phyloP scores from a whole-genome alignment of 2,329 filamentous ascomycete species.

The Coleophoma cylindrospora region DNA sequence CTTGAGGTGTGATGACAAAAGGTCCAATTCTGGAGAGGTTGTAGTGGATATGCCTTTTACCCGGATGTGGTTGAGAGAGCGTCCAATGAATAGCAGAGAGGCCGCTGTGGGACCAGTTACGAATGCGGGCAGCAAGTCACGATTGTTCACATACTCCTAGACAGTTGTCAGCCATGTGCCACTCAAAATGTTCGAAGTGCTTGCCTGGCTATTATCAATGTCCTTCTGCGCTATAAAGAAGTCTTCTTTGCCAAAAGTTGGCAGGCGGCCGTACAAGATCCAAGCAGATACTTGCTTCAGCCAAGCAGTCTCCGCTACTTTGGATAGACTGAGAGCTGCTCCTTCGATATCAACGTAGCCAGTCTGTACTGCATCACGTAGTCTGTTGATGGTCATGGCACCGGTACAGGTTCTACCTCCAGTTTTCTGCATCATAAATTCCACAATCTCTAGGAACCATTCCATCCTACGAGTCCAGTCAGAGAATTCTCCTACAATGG shows the following conservation, averaged over 20 bases:
- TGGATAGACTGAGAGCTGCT: constrained; percentile 67
- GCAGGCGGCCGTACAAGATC: constrained; percentile 83
- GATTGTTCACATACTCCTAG: constrained; percentile 53
- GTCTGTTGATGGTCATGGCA: constrained; percentile 68
- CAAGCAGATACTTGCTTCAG: constrained; percentile 84
- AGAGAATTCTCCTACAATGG: constrained; percentile 78
- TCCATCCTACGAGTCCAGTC: constrained; percentile 80
- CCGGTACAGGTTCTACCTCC: constrained; percentile 49
- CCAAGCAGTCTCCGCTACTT: constrained; percentile 83
- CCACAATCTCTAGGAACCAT: constrained; percentile 74
- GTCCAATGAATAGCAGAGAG: constrained; percentile 87
- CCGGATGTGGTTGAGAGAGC: constrained; percentile 79
- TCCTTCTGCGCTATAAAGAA: constrained; percentile 67
- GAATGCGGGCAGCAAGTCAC: constrained; percentile 69
- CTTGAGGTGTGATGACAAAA: constrained; percentile 64
- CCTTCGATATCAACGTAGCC: constrained; percentile 84
- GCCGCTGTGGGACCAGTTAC: constrained; percentile 68
- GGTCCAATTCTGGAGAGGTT: constrained; percentile 45
- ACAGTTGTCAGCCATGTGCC: no score
- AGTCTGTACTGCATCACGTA: constrained; percentile 74
- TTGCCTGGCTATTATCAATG: constrained; percentile 29
- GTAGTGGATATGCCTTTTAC: constrained; percentile 39
- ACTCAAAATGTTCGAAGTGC: not conserved
- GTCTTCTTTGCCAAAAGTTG: constrained; percentile 71
- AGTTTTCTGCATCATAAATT: constrained; percentile 54